A percentile compares a stretch with the other conserved stretches of the same genome.
phyloP scores from a whole-genome alignment of 208 protist genomes.

The Herpetomonas muscarum region DNA sequence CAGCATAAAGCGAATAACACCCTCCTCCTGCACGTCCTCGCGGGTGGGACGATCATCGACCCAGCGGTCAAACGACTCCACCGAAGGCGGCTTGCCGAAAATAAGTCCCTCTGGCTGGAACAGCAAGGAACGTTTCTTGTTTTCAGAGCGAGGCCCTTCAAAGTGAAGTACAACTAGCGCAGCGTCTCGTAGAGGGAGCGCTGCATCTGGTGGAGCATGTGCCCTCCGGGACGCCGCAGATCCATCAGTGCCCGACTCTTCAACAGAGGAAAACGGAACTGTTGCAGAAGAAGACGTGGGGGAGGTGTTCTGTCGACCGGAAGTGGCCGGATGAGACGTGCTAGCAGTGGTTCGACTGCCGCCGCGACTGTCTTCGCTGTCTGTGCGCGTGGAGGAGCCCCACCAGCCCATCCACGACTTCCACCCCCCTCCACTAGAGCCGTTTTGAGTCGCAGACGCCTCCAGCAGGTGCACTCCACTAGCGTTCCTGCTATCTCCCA shows the following conservation, averaged over 20 bases:
- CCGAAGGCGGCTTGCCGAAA: conserved; percentile 56
- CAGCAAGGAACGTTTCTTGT: conserved; percentile 67
- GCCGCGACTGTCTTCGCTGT: no score
- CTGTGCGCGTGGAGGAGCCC: no score
- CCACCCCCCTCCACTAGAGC: no score
- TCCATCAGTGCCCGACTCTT: neutral
- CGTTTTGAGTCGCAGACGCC: no score
- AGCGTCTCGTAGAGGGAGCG: conserved; percentile 23
- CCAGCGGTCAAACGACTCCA: conserved; percentile 69
- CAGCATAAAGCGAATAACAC: conserved; percentile 70
- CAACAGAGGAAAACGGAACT: no score
- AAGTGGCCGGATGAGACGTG: no score
- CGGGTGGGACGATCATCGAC: conserved; percentile 50
- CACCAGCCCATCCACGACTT: no score
- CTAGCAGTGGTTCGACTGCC: no score
- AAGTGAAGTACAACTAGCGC: conserved; percentile 84
- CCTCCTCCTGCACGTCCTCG: conserved; percentile 45
- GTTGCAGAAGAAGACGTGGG: no score
- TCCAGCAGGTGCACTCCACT: no score
- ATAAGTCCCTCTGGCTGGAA: conserved; percentile 67
- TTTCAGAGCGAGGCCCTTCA: conserved; percentile 60
- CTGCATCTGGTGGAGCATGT: neutral
- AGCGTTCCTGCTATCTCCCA: neutral
- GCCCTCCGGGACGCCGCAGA: neutral
- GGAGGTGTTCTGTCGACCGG: no score